Base-by-base conservation (phyloP, 192 early-diverging fungal genomes). In the Coemansia umbellata region DNA sequence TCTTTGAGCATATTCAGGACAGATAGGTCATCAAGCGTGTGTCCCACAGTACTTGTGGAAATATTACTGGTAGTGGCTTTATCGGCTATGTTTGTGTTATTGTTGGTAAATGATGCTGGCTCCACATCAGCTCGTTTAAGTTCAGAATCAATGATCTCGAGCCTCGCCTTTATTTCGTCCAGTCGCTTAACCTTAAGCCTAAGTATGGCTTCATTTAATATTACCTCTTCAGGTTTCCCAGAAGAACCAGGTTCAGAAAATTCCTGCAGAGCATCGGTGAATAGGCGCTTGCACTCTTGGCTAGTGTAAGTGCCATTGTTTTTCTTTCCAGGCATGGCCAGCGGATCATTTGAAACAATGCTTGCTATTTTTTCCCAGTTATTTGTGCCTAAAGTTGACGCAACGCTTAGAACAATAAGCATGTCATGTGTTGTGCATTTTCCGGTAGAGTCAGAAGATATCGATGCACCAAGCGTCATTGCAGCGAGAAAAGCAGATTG, bases 321-420 rank as follows among this genome's bases (percentile, higher is more conserved):
- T 14, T 26, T 11, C 19, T 35, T 44, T 7, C 28, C 23, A 58
- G 35, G 53, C 13, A 24, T 23, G 22, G 50, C 45, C 30, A 64
- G 23, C 14, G 14, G 23, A 1, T 4, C n/a, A 27, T 45, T 45
- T 14, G 43, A 45, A 3, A 26, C 43, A 19, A 50, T 8, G 6
- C 35, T 36, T 17, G 63, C 52, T 19, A 63, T 50, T 26, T 26
- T 47, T 14, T 21, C 50, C 71, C 71, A 74, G 36, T 41, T 52
- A 19, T 47, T 42, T 9, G 55, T 51, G 33, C 64, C 71, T 7
- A 59, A 37, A 9, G 44, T 40, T 19, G 44, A 60, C 3, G 36
- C 64, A 8, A 74, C 42, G 26, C 64, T 59, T n/a, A 74, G 64
- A 5, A 74, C 47, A 23, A 36, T 43, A 15, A 74, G 50, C 21